Conservation (phyloP, 1,284 basidiomycete species). For the Pseudozyma flocculosa region DNA sequence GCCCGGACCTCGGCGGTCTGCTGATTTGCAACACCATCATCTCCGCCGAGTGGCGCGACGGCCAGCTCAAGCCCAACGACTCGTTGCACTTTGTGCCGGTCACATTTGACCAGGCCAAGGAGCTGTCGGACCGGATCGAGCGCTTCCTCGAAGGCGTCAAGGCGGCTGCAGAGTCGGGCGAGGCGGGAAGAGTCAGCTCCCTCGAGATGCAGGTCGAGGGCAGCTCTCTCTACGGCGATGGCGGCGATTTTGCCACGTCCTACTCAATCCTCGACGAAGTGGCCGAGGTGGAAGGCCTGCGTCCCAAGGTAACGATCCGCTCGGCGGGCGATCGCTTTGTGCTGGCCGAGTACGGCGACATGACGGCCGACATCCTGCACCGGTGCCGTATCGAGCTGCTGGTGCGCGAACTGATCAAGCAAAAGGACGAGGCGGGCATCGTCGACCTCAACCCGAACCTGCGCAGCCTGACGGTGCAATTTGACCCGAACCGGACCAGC, state of each 20-base stretch:
- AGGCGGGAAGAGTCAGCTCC: slow-evolving; percentile 1
- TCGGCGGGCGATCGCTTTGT: slow-evolving; percentile 19
- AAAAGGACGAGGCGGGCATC: slow-evolving; percentile 59
- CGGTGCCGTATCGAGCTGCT: slow-evolving; percentile 63
- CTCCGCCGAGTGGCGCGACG: slow-evolving; percentile 66
- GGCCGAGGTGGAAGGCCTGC: slow-evolving; percentile 6
- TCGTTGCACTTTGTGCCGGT: slow-evolving; percentile 64
- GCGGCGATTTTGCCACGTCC: slow-evolving; percentile 4
- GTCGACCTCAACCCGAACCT: slow-evolving; percentile 14
- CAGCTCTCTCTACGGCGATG: slow-evolving; percentile 1
- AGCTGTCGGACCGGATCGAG: slow-evolving; percentile 28
- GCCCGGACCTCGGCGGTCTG: slow-evolving; percentile 62
- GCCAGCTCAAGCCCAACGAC: slow-evolving; percentile 66
- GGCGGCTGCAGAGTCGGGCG: neutral
- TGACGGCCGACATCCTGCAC: slow-evolving; percentile 41
- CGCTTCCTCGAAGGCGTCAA: slow-evolving; percentile 7
- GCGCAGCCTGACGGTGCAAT: slow-evolving; percentile 62
- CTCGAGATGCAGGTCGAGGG: slow-evolving; percentile 4
- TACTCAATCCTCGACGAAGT: slow-evolving; percentile 6
- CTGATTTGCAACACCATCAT: slow-evolving; percentile 63
- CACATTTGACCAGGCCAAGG: slow-evolving; percentile 60
- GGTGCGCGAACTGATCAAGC: slow-evolving; percentile 55
- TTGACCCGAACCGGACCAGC: slow-evolving; percentile 61
- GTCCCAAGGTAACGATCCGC: slow-evolving; percentile 14
- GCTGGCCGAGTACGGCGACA: slow-evolving; percentile 22